phyloP scores from a whole-genome alignment of 371 early-diverging fungal genomes.

The Rhizopus delemar region DNA sequence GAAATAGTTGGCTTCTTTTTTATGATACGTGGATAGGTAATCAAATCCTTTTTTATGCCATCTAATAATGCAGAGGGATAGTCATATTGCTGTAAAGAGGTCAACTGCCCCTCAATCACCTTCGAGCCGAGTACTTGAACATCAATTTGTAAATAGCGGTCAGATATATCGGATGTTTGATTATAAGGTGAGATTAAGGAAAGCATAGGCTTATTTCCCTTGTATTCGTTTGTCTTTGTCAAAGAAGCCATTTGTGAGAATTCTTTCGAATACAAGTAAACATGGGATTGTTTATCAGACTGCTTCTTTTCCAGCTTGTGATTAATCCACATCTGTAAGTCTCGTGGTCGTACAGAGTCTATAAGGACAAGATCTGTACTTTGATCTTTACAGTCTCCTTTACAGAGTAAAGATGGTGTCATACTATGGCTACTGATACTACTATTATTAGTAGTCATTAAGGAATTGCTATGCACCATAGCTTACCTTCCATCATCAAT shows the following conservation, averaged over 20 bases:
- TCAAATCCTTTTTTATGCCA: constrained; percentile 1
- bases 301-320: constrained; percentile 10
- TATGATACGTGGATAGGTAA: constrained; percentile 1
- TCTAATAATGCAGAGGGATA: not conserved
- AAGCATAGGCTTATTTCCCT: constrained; percentile 8
- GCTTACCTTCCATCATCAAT: constrained; percentile 17
- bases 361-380: constrained; percentile 33
- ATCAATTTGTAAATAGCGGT: constrained; percentile 34
- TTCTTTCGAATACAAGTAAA: constrained; percentile 38
- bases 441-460: not conserved
- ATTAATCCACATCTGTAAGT: constrained; percentile 33
- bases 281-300: constrained; percentile 11
- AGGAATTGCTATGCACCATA: not conserved
- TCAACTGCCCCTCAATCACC: constrained; percentile 28
- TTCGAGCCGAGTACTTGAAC: constrained; percentile 38
- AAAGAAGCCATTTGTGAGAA: constrained; percentile 36
- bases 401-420: not conserved
- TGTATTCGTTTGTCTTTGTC: not conserved
- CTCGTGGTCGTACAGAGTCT: constrained; percentile 32
- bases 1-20: not conserved
- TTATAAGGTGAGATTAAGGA: constrained; percentile 29
- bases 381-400: constrained; percentile 4
- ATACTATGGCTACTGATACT: not conserved
- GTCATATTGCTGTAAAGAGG: constrained; percentile 28
- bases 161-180: not conserved